These are phyloP conservation scores for Agrostemma githago DNA, from an alignment of 148 eudicot genomes.

Conservation along the genomic window DNA sequence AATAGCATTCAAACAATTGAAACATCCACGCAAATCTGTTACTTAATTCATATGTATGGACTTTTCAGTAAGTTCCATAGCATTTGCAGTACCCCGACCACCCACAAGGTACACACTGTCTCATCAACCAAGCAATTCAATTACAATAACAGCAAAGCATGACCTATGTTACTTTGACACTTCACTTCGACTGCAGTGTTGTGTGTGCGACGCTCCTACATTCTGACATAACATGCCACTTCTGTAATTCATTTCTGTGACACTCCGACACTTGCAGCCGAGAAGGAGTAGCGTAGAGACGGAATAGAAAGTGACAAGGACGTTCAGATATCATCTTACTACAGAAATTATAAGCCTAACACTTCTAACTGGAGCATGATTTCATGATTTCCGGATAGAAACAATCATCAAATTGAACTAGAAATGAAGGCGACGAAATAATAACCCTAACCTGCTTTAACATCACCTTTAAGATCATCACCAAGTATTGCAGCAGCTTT, in stretches of 20 bases:
- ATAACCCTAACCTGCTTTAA: constrained; percentile 22
- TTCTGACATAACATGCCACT: no score
- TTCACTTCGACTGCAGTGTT: no score
- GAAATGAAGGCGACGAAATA: not conserved
- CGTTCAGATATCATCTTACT: no score
- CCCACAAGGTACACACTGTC: not conserved
- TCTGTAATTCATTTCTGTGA: no score
- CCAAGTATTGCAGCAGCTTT: constrained; percentile 52
- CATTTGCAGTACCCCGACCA: not conserved
- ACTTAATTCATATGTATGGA: not conserved
- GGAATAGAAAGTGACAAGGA: not conserved
- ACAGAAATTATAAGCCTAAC: not conserved
- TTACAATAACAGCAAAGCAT: not conserved
- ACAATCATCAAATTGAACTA: not conserved
- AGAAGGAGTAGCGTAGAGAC: no score
- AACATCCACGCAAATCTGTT: not conserved
- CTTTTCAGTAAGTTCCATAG: not conserved
- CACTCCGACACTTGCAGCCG: no score
- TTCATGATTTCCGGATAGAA: not conserved
- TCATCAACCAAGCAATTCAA: not conserved
- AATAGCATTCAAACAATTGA: constrained; percentile 3
- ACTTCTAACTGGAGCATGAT: not conserved
- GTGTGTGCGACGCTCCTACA: no score
- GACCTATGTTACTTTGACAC: no score
- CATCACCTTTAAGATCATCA: constrained; percentile 22